Base-by-base conservation (phyloP, 1,284 basidiomycete species). In the Peniophora sp. region DNA sequence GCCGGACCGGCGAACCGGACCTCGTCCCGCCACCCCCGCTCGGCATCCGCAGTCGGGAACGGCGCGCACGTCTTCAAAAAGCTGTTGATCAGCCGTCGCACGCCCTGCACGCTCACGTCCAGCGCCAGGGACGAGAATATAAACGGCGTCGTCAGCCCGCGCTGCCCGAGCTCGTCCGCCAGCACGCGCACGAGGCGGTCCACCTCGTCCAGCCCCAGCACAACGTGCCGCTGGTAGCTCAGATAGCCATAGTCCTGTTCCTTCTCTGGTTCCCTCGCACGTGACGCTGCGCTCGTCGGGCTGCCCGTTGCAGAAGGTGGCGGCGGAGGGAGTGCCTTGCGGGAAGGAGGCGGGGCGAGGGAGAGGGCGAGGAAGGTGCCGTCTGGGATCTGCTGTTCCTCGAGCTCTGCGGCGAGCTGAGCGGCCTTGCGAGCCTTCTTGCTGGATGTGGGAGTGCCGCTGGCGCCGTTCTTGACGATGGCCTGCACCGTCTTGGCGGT, bases 121-220 rank as follows among this genome's bases (percentile, higher is more conserved):
- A 96, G 80, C 20, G 92, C 91, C 58, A 87, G 81, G 25, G 83
- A 83, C 24, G 87, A 89, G 71, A 96, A 94, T 55, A 96, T 82
- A 68, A 95, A 84, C 12, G 92, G 92, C 2, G 90, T 92, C 24
- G 85, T 85, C 53, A 95, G 77, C 47, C 86, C 90, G 61, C 89
- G 76, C 50, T 78, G 74, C 55, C 74, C 75, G 47, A 94, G 75
- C 69, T 92, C 89, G 53, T 79, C 74, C 36, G 82, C 78, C 36
- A 92, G 71, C 50, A 84, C 79, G 46, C 80, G 74, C 17, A 92
- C 81, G 36, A 94, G 77, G 32, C 77, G 72, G 6, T 79, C 76
- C 14, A 85, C 79, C 60, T 93, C 83, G 52, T 89, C 83, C 14
- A 91, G 69, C 12, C 87, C 82, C 0, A 95, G 77, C 2, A 89